A percentile compares a stretch with the other conserved stretches of the same genome.
phyloP scores from a whole-genome alignment of 176 grass and related monocot species.

The Elaeis guineensis region DNA sequence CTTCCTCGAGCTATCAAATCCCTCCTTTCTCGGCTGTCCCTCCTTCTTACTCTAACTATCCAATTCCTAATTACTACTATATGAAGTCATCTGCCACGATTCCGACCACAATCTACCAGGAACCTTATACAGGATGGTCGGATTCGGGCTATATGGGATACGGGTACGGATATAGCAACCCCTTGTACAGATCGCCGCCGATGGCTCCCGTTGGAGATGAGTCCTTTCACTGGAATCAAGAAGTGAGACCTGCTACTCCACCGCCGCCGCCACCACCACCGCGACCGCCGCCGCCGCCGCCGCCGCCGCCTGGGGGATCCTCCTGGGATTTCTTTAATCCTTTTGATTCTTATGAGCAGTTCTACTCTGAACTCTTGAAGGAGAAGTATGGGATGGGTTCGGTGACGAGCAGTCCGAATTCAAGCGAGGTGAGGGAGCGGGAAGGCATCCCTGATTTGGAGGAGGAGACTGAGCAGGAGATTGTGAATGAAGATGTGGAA shows the following conservation, averaged over 20 bases:
- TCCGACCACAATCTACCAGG: slow-evolving; percentile 63
- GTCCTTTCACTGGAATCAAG: neutral
- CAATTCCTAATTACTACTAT: slow-evolving; percentile 50
- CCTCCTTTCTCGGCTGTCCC: no score
- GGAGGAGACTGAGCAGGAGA: slow-evolving; percentile 82
- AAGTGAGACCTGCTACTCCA: slow-evolving; percentile 7
- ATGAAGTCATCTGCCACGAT: slow-evolving; percentile 51
- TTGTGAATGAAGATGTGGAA: slow-evolving; percentile 33
- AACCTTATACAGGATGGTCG: slow-evolving; percentile 39
- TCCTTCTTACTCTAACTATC: no score
- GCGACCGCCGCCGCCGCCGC: slow-evolving; percentile 19
- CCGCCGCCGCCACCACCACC: slow-evolving; percentile 33
- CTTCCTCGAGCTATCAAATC: no score
- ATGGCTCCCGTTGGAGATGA: slow-evolving; percentile 5
- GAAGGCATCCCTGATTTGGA: slow-evolving; percentile 91
- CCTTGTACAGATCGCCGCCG: slow-evolving; percentile 23
- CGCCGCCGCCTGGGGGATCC: slow-evolving; percentile 18
- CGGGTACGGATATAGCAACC: slow-evolving; percentile 43
- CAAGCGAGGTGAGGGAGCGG: slow-evolving; percentile 75
- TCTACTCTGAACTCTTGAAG: slow-evolving; percentile 23
- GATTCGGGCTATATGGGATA: slow-evolving; percentile 23
- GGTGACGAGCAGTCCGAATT: slow-evolving; percentile 63
- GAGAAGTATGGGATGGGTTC: slow-evolving; percentile 21
- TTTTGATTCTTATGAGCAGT: slow-evolving; percentile 58
- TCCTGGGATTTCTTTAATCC: slow-evolving; percentile 82